Base-by-base conservation (phyloP, 1,284 basidiomycete genomes). In the Boletus mariae region DNA sequence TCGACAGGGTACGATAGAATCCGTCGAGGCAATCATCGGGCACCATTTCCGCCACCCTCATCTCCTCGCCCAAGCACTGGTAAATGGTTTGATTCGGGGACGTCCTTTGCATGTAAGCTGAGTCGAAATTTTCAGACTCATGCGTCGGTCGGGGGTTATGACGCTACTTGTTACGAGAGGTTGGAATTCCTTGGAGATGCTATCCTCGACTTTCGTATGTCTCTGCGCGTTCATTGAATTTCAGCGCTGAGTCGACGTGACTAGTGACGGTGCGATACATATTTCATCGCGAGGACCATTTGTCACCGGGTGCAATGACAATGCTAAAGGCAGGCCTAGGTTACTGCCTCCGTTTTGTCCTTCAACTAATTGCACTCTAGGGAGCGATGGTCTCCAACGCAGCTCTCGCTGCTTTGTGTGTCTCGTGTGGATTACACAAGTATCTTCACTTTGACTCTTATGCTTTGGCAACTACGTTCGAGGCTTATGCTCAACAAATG, bases 151-250 rank as follows among this genome's bases (percentile, higher is more conserved):
- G 77, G 80, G 59, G 78, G 76, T 4, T 73, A 73, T 46, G 78
- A 82, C 51, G 72, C 76, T 46, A 79, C 75, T 13, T 80, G 78
- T 34, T 87, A 87, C 59, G 85, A 92, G 62, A 75, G 87, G 47
- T 74, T 92, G 25, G 90, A 92, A 66, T 93, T 91, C 64, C 74
- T 92, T 44, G 90, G 90, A 10, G 90, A 93, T 69, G 85, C 87
- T 3, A 80, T 92, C 43, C 76, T 92, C 34, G 90, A 92, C 65
- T 87, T 90, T 58, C 69, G 90, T 91, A 61, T 57, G 86, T 70
- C 13, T 45, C 47, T 40, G 17, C 54, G 38, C 49, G 40, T 25
- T 28, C 23, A 50, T 10, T 40, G 52, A 42, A 37, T 38, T 28
- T 31, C 59, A 20, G 29, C 4, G n/a, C 54, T 43, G 26, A 55